Evolutionary conservation across 352 stramenopile species (phyloP).

Genomic region (Phytophthora boehmeriae): DNA sequence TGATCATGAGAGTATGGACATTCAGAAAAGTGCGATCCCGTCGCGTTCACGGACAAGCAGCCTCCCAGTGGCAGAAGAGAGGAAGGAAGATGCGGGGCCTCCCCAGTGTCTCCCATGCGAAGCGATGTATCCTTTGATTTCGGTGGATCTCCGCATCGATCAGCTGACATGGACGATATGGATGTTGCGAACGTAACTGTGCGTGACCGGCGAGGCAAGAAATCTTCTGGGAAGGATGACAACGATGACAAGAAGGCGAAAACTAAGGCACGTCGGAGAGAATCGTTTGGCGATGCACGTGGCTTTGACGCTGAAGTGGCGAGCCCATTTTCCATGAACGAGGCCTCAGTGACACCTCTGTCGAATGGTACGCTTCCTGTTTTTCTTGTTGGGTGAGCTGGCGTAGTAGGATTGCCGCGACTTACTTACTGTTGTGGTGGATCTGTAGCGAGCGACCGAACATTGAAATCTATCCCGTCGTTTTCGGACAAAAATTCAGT

Average conservation of each 20-base stretch:
- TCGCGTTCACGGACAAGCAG: slow-evolving; percentile 31
- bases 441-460: slow-evolving; percentile 61
- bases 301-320: slow-evolving; percentile 52
- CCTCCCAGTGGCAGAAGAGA: slow-evolving; percentile 25
- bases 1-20: slow-evolving; percentile 35
- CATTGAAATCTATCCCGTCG: slow-evolving; percentile 55
- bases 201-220: slow-evolving; percentile 24
- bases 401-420: not conserved
- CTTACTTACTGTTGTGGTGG: not conserved
- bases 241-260: slow-evolving; percentile 22
- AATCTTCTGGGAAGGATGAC: slow-evolving; percentile 17
- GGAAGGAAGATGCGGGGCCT: slow-evolving; percentile 7
- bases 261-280: slow-evolving; percentile 34
- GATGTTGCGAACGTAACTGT: slow-evolving; percentile 35
- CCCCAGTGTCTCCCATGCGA: slow-evolving; percentile 20
- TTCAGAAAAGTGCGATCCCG: slow-evolving; percentile 37
- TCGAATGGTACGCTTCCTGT: slow-evolving; percentile 65
- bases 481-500: slow-evolving; percentile 59
- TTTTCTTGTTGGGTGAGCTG: not conserved
- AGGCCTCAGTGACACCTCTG: slow-evolving; percentile 63
- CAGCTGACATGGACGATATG: slow-evolving; percentile 27
- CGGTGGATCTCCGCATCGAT: slow-evolving; percentile 34
- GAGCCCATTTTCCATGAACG: slow-evolving; percentile 69
- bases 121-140: slow-evolving; percentile 55
- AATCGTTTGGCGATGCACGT: slow-evolving; percentile 41